These are phyloP conservation scores for Petasospora rhodanensis DNA, from an alignment of 1,139 yeast genomes.

Conservation along the genomic window DNA sequence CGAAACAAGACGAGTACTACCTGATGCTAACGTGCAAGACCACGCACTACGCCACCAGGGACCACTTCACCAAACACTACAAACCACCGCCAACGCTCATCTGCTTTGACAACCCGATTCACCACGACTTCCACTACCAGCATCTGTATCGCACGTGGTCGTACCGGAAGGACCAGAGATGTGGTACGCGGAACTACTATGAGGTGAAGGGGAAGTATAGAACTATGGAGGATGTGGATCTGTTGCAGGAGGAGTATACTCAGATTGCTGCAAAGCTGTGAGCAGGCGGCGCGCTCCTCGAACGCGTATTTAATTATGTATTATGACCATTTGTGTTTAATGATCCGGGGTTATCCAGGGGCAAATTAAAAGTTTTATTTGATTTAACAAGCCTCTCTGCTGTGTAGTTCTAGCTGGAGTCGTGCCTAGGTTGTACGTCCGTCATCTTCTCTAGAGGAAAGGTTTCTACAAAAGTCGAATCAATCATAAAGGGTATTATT, in stretches of 20 bases:
- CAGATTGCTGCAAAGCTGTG: constrained; percentile 7
- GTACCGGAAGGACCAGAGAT: constrained; percentile 8
- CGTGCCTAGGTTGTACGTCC: too few relatives aligned
- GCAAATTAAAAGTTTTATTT: background rate
- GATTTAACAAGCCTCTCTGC: too few relatives aligned
- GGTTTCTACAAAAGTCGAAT: too few relatives aligned
- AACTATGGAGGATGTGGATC: constrained; percentile 6
- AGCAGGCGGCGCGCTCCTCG: background rate
- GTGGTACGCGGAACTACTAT: constrained; percentile 17
- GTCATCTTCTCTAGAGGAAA: too few relatives aligned
- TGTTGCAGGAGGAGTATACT: constrained; percentile 7
- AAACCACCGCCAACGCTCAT: constrained; percentile 15
- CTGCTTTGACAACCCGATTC: constrained; percentile 19
- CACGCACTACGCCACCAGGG: constrained; percentile 15
- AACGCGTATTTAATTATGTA: too few relatives aligned
- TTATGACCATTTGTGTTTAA: too few relatives aligned
- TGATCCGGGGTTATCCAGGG: background rate
- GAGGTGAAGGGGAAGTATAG: constrained; percentile 12
- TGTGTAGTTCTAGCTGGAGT: too few relatives aligned
- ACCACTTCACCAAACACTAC: constrained; percentile 9
- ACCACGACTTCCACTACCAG: constrained; percentile 15
- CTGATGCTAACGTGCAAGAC: constrained; percentile 21
- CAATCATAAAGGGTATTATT: too few relatives aligned
- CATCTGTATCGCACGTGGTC: constrained; percentile 12
- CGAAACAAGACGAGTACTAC: constrained; percentile 16